These are phyloP conservation scores for Pythium apleroticum DNA, from an alignment of 352 stramenopile genomes.

Conservation along the genomic window DNA sequence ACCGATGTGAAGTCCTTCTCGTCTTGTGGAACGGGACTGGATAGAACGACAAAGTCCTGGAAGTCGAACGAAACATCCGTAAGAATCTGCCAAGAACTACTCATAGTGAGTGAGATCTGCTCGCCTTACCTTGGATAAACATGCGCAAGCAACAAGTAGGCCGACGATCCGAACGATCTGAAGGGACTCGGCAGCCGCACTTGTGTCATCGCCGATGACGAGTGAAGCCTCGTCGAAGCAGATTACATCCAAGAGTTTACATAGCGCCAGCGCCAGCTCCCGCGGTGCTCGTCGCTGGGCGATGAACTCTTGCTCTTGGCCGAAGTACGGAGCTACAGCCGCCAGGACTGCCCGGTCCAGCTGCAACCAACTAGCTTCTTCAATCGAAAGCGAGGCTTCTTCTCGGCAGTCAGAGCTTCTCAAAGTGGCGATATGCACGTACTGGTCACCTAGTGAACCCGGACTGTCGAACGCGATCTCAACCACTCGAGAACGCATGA, in stretches of 20 bases:
- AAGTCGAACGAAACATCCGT: neutral
- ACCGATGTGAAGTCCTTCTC: slow-evolving; percentile 5
- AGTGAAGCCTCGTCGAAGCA: slow-evolving; percentile 1
- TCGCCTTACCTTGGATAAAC: slow-evolving; percentile 16
- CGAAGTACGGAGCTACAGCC: slow-evolving; percentile 18
- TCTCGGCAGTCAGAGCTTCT: slow-evolving; percentile 1
- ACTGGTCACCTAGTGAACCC: slow-evolving; percentile 20
- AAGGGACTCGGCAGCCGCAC: neutral
- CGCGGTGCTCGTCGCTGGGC: slow-evolving; percentile 15
- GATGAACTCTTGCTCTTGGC: slow-evolving; percentile 24
- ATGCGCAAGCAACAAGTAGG: slow-evolving; percentile 24
- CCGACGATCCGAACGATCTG: slow-evolving; percentile 22
- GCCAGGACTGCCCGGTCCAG: slow-evolving; percentile 16
- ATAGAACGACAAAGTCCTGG: slow-evolving; percentile 7
- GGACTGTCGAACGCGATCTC: slow-evolving; percentile 12
- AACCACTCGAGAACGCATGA: slow-evolving; percentile 14
- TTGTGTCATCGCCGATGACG: neutral
- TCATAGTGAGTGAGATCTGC: neutral
- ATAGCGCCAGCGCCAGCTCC: slow-evolving; percentile 12
- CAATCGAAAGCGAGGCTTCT: neutral
- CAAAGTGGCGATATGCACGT: slow-evolving; percentile 8
- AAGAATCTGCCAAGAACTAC: neutral
- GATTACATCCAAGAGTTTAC: slow-evolving; percentile 12
- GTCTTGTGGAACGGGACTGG: neutral
- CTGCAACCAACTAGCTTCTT: slow-evolving; percentile 1